Evolutionary conservation across 176 grass and related monocot genomes (phyloP), one percentile per base, ranked within the genome.

Genomic region (Leersia perrieri): DNA sequence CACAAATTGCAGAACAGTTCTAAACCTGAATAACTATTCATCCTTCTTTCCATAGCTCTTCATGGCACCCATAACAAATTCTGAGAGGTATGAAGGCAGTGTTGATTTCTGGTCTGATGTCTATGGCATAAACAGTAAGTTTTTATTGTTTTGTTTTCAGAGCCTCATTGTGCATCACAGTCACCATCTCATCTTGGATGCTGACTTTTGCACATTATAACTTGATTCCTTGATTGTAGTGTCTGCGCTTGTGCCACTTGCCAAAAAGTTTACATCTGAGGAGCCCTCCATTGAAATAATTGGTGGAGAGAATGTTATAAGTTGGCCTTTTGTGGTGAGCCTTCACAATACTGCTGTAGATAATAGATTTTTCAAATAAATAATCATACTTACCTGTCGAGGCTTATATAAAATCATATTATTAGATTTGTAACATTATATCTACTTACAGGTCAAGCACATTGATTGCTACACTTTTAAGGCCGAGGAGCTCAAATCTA

Each of bases 61-160:
- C 85, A 88, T 97, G 89, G 94, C 94, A 4, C 94, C 94, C n/a
- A 63, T 97, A 72, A 97, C 94, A 88, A 90, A 97, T 90, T 76
- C 78, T 57, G 89, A 92, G 70, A 94, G 91, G 82, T 97, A 97
- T 70, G 81, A 92, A 73, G 82, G 84, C 18, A 88, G 79, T 26
- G 82, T 97, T 63, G 91, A 94, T 76, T 97, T 97, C 83, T 97
- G 94, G 94, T 74, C 67, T 79, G 71, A 97, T 88, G 94, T 97
- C 26, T 94, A 97, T 90, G 94, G 91, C 30, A 94, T 97, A 74
- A 76, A 97, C 79, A 97, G 94, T 97, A 90, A 92, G 94, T 75
- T 62, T 15, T 45, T 73, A 39, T 22, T 31, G n/a, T 60, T 42
- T 32, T 29, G 32, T 30, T 75, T 74, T 66, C 26, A 63, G 45